phyloP scores from a whole-genome alignment of 768 basidiomycete species.

The Mycena rosella region DNA sequence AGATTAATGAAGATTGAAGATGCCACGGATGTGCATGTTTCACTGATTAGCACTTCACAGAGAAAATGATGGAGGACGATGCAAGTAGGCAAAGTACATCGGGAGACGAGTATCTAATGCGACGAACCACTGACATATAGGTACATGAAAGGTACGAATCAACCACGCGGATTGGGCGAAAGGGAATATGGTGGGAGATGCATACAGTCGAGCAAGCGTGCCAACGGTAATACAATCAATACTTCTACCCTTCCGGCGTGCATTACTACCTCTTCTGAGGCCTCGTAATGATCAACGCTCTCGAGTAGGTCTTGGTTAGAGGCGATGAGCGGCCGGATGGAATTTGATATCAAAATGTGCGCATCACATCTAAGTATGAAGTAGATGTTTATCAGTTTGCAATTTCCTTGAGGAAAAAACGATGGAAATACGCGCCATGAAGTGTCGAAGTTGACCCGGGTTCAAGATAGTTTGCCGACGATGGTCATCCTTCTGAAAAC shows the following conservation, averaged over 20 bases:
- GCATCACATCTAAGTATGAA: constrained; percentile 2
- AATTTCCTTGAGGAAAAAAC: not conserved
- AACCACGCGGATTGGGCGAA: not conserved
- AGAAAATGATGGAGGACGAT: not conserved
- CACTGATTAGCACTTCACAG: constrained; percentile 10
- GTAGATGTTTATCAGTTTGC: constrained; percentile 12
- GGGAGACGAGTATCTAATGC: not conserved
- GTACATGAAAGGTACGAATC: constrained; percentile 17
- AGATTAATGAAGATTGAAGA: constrained; percentile 24
- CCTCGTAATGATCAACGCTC: not conserved
- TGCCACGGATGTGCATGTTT: constrained; percentile 1
- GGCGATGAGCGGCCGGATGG: too few species aligned
- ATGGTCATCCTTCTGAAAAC: constrained; percentile 9
- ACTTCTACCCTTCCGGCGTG: not conserved
- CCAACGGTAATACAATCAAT: not conserved
- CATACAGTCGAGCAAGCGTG: not conserved
- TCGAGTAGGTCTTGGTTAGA: too few species aligned
- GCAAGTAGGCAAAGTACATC: constrained; percentile 7
- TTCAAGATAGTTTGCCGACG: not conserved
- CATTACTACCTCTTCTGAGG: not conserved
- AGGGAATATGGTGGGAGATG: not conserved
- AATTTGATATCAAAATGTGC: not conserved
- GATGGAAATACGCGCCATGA: not conserved
- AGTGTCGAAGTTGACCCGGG: too few species aligned
- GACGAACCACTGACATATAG: not conserved